phyloP scores from a whole-genome alignment of 176 grass and related monocot species.

The Secale cereale region DNA sequence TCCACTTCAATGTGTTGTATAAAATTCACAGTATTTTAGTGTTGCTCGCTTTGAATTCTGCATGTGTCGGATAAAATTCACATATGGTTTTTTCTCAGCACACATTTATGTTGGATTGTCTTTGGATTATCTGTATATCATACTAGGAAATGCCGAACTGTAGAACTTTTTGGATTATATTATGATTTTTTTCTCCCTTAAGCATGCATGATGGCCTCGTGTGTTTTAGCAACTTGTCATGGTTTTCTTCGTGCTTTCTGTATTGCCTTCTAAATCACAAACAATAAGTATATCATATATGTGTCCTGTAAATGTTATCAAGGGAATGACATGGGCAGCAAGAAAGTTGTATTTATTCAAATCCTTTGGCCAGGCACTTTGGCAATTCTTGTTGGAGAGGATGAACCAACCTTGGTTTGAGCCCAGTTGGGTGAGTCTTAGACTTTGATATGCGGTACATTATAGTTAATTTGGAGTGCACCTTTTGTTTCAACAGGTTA shows the following conservation, averaged over 20 bases:
- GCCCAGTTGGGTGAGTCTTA: background rate
- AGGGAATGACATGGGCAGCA: background rate
- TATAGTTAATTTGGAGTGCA: background rate
- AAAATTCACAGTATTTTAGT: background rate
- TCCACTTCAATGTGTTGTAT: background rate
- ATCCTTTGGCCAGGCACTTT: background rate
- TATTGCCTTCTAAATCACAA: background rate
- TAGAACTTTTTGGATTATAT: background rate
- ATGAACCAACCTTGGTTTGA: background rate
- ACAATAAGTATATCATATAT: background rate
- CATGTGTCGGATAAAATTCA: background rate
- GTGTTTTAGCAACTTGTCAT: background rate
- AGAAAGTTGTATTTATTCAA: background rate
- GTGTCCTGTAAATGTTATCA: background rate
- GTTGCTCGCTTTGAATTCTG: background rate
- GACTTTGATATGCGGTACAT: background rate
- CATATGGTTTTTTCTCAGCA: background rate
- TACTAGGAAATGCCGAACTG: background rate
- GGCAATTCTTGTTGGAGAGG: background rate
- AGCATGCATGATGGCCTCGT: background rate
- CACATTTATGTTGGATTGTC: background rate
- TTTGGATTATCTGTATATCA: background rate
- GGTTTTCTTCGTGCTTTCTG: background rate
- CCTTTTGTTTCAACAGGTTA: conserved; percentile 58
- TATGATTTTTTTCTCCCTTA: background rate